phyloP scores from a whole-genome alignment of 495 filamentous ascomycete genomes.

The Podospora pseudocomata region DNA sequence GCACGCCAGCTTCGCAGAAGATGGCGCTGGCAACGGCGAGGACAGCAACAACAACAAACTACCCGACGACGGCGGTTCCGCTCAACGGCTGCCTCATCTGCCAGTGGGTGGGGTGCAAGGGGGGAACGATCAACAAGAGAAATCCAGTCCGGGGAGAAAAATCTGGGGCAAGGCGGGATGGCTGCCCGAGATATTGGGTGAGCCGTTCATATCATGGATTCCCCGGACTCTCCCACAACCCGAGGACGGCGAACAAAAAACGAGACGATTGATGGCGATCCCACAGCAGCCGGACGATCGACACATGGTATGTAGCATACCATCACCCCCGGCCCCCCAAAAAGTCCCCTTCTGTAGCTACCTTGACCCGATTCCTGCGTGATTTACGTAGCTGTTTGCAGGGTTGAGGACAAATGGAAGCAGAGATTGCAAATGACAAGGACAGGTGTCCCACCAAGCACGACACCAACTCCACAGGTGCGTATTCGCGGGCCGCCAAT shows the following conservation, averaged over 20 bases:
- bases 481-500: no score
- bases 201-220: slow-evolving; percentile 23
- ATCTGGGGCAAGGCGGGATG: slow-evolving; percentile 16
- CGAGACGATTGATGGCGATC: slow-evolving; percentile 28
- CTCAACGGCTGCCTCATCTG: slow-evolving; percentile 21
- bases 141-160: slow-evolving; percentile 6
- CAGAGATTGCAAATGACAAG: not conserved
- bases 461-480: not conserved
- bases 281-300: slow-evolving; percentile 27
- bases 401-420: not conserved
- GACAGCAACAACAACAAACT: slow-evolving; percentile 17
- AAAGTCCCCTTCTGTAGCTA: not conserved
- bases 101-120: slow-evolving; percentile 17
- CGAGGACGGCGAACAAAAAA: slow-evolving; percentile 18
- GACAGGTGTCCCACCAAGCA: not conserved
- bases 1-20: slow-evolving; percentile 11
- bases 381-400: not conserved
- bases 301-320: not conserved
- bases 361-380: not conserved
- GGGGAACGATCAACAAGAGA: slow-evolving; percentile 9
- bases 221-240: slow-evolving; percentile 25
- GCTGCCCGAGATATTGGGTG: slow-evolving; percentile 25
- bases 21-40: slow-evolving; percentile 10
- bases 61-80: slow-evolving; percentile 12
- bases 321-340: not conserved